Evolutionary conservation across 2,329 filamentous ascomycete genomes (phyloP), one percentile per base, ranked within the genome.

Genomic region (Bipolaris bicolor): DNA sequence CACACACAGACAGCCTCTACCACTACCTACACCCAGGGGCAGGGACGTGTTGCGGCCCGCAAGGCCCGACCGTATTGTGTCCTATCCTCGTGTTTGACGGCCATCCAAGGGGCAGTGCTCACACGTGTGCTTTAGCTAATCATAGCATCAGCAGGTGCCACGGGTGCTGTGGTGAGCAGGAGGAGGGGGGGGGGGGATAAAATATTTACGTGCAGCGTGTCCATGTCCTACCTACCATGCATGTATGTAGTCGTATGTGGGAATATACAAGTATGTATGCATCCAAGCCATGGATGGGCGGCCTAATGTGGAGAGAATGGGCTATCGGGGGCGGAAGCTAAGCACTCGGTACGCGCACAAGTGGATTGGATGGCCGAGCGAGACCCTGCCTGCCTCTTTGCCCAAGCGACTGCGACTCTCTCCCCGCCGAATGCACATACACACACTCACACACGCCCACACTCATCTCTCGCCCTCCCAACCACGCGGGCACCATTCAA

Each of bases 351-450:
- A 43, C 39, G 48, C 48, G 48, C 48, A 22, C 46, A 20, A 26
- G 24, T 46, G 24, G 18, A 36, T 49, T 18, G 34, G 29, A 31
- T 31, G 29, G 46, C 33, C 24, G 33, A 24, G 18, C 16, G 22
- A 49, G 47, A 49, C 47, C 47, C 47, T 49, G 47, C 26, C 29
- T 31, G 20, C 20, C 20, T 20, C 20, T 10, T 15, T 20, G 36
- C 47, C 29, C 29, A 31, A 43, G 11, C 16, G 26, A 20, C 37
- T 20, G n/a, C 40, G 49, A 51, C 49, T 51, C 40, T 50, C 40
- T 51, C 49, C 49, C 49, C 49, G 49, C 39, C 33, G 49, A 22
- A 51, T 41, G 18, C 40, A 51, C 49, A 36, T 31, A 36, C 33
- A 20, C 26, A 16, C 24, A 29, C 24, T 9, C 41, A 24, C 41